Conservation (phyloP, 305 asterid genomes). For the Plantago lanceolata region DNA sequence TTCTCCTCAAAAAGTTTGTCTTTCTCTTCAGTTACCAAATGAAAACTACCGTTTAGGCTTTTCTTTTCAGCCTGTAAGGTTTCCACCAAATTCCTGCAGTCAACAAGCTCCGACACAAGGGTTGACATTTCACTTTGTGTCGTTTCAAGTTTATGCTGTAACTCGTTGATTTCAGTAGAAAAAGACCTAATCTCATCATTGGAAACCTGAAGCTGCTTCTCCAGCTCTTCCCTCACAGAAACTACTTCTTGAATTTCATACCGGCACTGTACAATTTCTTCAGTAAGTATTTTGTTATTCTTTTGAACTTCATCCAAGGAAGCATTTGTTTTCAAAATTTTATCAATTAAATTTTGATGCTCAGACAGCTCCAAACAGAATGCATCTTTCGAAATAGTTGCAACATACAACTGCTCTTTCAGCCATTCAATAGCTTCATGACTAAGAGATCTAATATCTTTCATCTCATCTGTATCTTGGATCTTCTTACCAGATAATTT, state of each 20-base stretch:
- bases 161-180: constrained; percentile 51
- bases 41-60: constrained; percentile 38
- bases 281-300: constrained; percentile 48
- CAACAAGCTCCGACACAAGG: constrained; percentile 60
- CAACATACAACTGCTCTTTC: constrained; percentile 69
- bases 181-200: constrained; percentile 50
- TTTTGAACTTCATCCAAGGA: constrained; percentile 48
- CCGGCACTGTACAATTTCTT: constrained; percentile 53
- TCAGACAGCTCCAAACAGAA: constrained; percentile 58
- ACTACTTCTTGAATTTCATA: constrained; percentile 48
- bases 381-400: constrained; percentile 64
- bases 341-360: constrained; percentile 48
- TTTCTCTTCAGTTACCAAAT: constrained; percentile 52
- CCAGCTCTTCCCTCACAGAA: constrained; percentile 52
- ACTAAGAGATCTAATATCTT: constrained; percentile 27
- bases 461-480: constrained; percentile 23
- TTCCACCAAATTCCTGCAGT: constrained; percentile 48
- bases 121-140: constrained; percentile 56
- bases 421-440: constrained; percentile 56
- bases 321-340: constrained; percentile 38
- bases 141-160: constrained; percentile 59
- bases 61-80: constrained; percentile 59
- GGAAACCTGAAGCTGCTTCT: constrained; percentile 52
- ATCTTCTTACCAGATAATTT: constrained; percentile 32
- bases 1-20: constrained; percentile 47